Evolutionary conservation across 1,284 basidiomycete genomes (phyloP).

Genomic region (Irpex rosettiformis): DNA sequence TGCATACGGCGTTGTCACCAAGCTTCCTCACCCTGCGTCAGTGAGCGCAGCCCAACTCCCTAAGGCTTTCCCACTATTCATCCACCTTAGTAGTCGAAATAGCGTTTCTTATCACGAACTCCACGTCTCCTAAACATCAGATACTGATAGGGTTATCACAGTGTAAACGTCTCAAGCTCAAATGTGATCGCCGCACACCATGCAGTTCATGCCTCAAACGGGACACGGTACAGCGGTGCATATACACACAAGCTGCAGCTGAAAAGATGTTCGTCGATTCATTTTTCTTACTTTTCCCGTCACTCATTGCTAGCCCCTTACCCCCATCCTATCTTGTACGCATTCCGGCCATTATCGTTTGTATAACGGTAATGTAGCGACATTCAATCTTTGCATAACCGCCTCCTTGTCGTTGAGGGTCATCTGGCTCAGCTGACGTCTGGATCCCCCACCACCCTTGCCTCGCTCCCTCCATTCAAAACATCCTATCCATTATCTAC

Average conservation of each 20-base stretch:
- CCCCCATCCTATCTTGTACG: neutral
- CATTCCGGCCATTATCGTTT: neutral
- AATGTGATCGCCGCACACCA: slow-evolving; percentile 72
- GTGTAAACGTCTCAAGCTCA: slow-evolving; percentile 82
- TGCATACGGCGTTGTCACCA: too few species aligned
- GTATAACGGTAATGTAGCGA: slow-evolving; percentile 41
- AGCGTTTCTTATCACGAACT: neutral
- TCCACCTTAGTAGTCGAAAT: neutral
- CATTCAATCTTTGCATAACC: slow-evolving; percentile 76
- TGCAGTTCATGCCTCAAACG: slow-evolving; percentile 76
- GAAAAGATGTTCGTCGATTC: slow-evolving; percentile 67
- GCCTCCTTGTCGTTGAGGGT: slow-evolving; percentile 59
- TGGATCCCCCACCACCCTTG: slow-evolving; percentile 15
- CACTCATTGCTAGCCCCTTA: neutral
- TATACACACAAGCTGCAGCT: slow-evolving; percentile 75
- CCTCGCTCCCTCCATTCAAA: slow-evolving; percentile 22
- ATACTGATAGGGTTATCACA: slow-evolving; percentile 24
- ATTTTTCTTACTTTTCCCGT: neutral
- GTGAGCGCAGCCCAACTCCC: too few species aligned
- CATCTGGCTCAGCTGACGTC: slow-evolving; percentile 43
- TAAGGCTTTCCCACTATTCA: too few species aligned
- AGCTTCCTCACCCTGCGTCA: neutral
- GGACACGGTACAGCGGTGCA: slow-evolving; percentile 66
- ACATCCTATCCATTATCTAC: slow-evolving; percentile 16
- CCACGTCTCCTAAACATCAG: neutral